Evolutionary conservation across 192 early-diverging fungal species (phyloP), one percentile per base, ranked within the genome.

Genomic region (Coemansia asiatica): DNA sequence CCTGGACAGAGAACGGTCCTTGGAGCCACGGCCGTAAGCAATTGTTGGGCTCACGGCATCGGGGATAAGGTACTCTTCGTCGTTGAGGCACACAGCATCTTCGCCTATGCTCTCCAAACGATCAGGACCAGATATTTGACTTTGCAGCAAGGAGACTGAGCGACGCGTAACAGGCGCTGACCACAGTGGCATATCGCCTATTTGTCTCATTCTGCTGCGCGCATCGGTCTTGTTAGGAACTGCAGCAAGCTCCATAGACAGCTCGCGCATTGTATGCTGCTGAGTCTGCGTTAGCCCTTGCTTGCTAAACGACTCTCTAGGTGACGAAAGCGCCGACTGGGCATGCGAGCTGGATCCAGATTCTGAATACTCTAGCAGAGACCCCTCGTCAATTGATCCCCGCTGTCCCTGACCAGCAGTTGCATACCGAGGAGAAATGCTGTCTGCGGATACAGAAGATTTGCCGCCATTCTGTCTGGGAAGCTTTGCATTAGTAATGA

Each of bases 81-180:
- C 40, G 47, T 27, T 27, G 12, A 18, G 16, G 40, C 16, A 44
- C 16, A 15, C 35, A 28, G 56, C 56, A 56, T 81, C 78, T 35
- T 81, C 78, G 60, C 66, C 78, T 56, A 81, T 75, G 51, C 78
- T 71, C 35, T 71, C 73, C 31, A 81, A 55, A 21, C 67, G 72
- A 19, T 75, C 78, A 0, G 63, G 31, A 0, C 62, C 62, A 19
- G 40, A 56, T 4, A 62, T 44, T 27, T 72, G 54, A 56, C 61
- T 65, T 29, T 81, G 63, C 50, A 81, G 56, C 47, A 81, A 47
- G 19, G 79, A 81, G 19, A 72, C 53, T 0, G 79, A 81, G 61
- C 79, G 79, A 13, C 70, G 73, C 0, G 69, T 40, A 13, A 75
- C 38, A 0, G 78, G 78, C 22, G 73, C 69, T 18, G 78, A 69